Evolutionary conservation across 495 filamentous ascomycete species (phyloP), one percentile per base, ranked within the genome.

Genomic region (Daldinia grandis): DNA sequence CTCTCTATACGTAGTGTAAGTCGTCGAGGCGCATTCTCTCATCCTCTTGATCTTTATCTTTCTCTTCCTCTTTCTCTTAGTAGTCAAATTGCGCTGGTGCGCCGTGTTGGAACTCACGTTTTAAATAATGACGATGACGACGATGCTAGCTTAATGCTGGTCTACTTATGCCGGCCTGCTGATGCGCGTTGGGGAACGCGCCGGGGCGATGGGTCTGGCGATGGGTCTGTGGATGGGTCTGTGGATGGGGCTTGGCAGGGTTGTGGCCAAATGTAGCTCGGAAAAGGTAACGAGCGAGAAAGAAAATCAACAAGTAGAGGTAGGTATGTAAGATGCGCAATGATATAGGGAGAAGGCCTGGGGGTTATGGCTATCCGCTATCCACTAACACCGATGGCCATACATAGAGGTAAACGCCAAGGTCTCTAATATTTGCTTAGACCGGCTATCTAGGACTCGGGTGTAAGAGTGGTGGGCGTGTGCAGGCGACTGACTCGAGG

Each of bases 401-500:
- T 59, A 25, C 2, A 38, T 37, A n/a, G n/a, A n/a, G n/a, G 24
- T 57, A 53, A 30, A n/a, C 21, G 49, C 49, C 49, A 53, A 53
- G 49, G 25, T 53, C 25, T 24, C 19, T 47, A 47, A 47, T 47
- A 47, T 21, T 53, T 28, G 24, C 17, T 30, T 30, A 53, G 49
- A 30, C 49, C 14, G 49, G 49, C 27, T n/a, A 53, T 27, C 27
- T n/a, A 64, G 66, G 66, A 69, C 24, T 40, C 24, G 40, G 24
- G 24, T 17, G 56, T 30, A 24, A 53, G 35, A 27, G 53, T 42
- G 35, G 51, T 50, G 28, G 57, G 30, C 17, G 24, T 66, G 63
- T 63, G 62, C 63, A 66, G 57, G 58, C 62, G 42, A 71, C 54
- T 71, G 62, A 71, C 68, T 71, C 63, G 56, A 61, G 35, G 17